Percentiles rank a stretch among this genome's conserved stretches.
phyloP scores from a whole-genome alignment of 345 rosid species.

The Salix viminalis region DNA sequence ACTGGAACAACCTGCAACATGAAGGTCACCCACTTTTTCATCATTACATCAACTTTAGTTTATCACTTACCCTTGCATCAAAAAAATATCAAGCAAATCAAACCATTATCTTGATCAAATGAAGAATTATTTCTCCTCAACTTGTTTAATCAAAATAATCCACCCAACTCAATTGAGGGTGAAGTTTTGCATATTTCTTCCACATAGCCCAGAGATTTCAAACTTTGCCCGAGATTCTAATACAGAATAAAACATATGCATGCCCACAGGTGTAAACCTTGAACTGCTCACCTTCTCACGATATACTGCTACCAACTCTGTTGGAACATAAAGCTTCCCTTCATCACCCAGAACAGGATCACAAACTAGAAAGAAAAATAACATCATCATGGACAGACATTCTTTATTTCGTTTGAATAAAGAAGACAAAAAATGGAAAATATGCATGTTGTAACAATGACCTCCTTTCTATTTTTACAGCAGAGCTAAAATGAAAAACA shows the following conservation, averaged over 20 bases:
- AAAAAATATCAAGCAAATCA: neutral
- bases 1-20: slow-evolving; percentile 81
- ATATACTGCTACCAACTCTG: slow-evolving; percentile 74
- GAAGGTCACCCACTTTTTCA: slow-evolving; percentile 6
- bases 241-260: neutral
- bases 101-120: neutral
- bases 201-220: too few relatives aligned
- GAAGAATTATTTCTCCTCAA: neutral
- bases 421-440: neutral
- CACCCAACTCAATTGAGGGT: neutral
- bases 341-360: slow-evolving; percentile 99
- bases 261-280: neutral
- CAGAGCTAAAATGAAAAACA: neutral
- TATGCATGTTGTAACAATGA: neutral
- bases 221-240: neutral
- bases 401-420: neutral
- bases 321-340: slow-evolving; percentile 95
- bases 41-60: neutral
- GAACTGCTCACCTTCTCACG: slow-evolving; percentile 67
- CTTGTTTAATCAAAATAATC: neutral
- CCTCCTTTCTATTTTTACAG: neutral
- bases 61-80: neutral
- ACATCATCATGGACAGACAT: slow-evolving; percentile 18
- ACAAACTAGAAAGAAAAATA: slow-evolving; percentile 56
- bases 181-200: too few relatives aligned